Evolutionary conservation across 2,329 filamentous ascomycete genomes (phyloP).

Genomic region (Alternaria solani): DNA sequence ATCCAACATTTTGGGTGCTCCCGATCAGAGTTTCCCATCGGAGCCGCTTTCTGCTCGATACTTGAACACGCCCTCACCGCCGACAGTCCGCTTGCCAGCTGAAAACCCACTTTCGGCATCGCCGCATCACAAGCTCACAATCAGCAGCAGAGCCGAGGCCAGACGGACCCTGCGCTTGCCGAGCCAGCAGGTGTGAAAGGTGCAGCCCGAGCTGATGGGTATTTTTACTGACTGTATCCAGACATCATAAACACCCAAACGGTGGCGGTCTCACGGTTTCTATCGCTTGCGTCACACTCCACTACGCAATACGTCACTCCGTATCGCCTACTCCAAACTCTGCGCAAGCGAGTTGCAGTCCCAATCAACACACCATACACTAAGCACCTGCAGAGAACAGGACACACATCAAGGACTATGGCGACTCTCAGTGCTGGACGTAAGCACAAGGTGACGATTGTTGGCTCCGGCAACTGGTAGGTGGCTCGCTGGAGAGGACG

Average conservation of each 20-base stretch:
- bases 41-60: constrained; percentile 3
- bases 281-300: constrained; percentile 20
- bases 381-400: constrained; percentile 6
- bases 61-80: constrained; percentile 13
- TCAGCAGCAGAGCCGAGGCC: constrained; percentile 36
- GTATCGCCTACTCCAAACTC: constrained; percentile 22
- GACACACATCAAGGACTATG: constrained; percentile 49
- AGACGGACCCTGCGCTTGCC: constrained; percentile 24
- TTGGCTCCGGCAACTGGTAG: constrained; percentile 97
- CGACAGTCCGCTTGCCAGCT: constrained; percentile 23
- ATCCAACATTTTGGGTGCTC: constrained; percentile 24
- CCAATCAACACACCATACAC: constrained; percentile 15
- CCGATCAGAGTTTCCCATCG: not conserved
- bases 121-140: constrained; percentile 43
- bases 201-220: constrained; percentile 32
- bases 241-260: constrained; percentile 24
- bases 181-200: constrained; percentile 30
- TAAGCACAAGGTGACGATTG: constrained; percentile 91
- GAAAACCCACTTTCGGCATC: constrained; percentile 28
- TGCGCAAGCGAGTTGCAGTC: constrained; percentile 14
- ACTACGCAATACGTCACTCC: constrained; percentile 30
- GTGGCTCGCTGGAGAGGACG: constrained; percentile 28
- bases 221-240: constrained; percentile 18
- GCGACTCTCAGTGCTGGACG: constrained; percentile 63
- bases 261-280: constrained; percentile 34